A percentile compares a stretch with the other conserved stretches of the same genome.
These are phyloP conservation scores for Gilbertella persicaria DNA, from an alignment of 371 early-diverging fungal genomes.

Conservation along the genomic window DNA sequence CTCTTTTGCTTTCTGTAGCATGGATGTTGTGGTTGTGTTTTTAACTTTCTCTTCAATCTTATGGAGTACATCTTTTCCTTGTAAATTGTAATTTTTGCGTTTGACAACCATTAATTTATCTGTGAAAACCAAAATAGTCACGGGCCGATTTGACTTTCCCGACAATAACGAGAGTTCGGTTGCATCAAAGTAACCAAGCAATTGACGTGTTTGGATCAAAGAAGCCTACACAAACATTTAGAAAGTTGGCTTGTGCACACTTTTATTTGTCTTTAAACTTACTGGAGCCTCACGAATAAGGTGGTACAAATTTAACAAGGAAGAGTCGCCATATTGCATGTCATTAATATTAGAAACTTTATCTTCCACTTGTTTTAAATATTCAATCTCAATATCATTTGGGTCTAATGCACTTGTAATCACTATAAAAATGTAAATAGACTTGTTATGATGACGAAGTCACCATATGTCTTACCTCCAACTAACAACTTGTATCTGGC, in stretches of 20 bases:
- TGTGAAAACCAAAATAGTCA: conserved; percentile 44
- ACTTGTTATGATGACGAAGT: not conserved
- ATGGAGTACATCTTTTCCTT: conserved; percentile 16
- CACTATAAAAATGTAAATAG: not conserved
- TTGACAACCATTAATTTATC: conserved; percentile 48
- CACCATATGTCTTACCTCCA: conserved; percentile 4
- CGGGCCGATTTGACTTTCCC: conserved; percentile 31
- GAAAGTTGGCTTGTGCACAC: not conserved
- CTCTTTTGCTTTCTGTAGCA: conserved; percentile 25
- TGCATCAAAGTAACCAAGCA: conserved; percentile 44
- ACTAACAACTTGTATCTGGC: conserved; percentile 23
- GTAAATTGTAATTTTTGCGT: conserved; percentile 31
- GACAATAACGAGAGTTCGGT: conserved; percentile 37
- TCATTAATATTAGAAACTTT: conserved; percentile 17
- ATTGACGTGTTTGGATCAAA: conserved; percentile 36
- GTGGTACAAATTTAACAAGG: conserved; percentile 27
- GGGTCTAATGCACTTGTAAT: conserved; percentile 8
- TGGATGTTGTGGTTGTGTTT: conserved; percentile 17
- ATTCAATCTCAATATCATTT: conserved; percentile 14
- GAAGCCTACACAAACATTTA: conserved; percentile 9
- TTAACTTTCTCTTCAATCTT: conserved; percentile 25
- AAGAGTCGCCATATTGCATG: conserved; percentile 34
- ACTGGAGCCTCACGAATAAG: conserved; percentile 46
- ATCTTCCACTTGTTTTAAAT: conserved; percentile 8
- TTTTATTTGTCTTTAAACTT: too few species aligned